Conservation (phyloP, 164 flowering plant genomes). For the Warburgia ugandensis region DNA sequence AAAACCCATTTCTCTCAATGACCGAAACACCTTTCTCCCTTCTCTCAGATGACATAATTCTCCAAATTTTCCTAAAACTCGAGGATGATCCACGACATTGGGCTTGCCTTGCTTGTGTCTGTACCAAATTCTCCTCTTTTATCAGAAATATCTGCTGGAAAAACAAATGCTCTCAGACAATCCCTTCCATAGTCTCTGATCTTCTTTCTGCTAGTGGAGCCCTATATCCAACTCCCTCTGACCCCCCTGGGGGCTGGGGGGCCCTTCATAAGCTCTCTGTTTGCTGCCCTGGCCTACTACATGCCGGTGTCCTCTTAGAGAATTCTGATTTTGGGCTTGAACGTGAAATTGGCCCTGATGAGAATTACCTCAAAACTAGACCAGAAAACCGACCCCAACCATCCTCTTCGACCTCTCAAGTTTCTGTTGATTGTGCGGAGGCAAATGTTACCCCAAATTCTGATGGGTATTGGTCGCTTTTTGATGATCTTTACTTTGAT, state of each 20-base stretch:
- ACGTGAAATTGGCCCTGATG: slow-evolving; percentile 79
- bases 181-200: slow-evolving; percentile 65
- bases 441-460: slow-evolving; percentile 4
- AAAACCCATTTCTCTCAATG: background rate
- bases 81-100: slow-evolving; percentile 78
- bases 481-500: slow-evolving; percentile 73
- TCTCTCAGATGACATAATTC: slow-evolving; percentile 74
- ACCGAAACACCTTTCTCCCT: slow-evolving; percentile 6
- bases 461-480: slow-evolving; percentile 58
- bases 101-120: slow-evolving; percentile 79
- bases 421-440: background rate
- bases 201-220: slow-evolving; percentile 25
- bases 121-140: slow-evolving; percentile 55
- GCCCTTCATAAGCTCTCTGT: slow-evolving; percentile 73
- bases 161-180: slow-evolving; percentile 40
- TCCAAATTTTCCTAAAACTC: slow-evolving; percentile 61
- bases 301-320: slow-evolving; percentile 74
- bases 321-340: slow-evolving; percentile 89
- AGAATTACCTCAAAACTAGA: slow-evolving; percentile 20
- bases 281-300: slow-evolving; percentile 92
- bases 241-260: slow-evolving; percentile 68
- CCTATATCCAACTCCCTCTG: background rate
- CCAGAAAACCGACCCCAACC: background rate
- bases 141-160: slow-evolving; percentile 50
- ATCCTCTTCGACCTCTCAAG: background rate